Conservation (phyloP, 192 early-diverging fungal species). For the Geranomyces variabilis region DNA sequence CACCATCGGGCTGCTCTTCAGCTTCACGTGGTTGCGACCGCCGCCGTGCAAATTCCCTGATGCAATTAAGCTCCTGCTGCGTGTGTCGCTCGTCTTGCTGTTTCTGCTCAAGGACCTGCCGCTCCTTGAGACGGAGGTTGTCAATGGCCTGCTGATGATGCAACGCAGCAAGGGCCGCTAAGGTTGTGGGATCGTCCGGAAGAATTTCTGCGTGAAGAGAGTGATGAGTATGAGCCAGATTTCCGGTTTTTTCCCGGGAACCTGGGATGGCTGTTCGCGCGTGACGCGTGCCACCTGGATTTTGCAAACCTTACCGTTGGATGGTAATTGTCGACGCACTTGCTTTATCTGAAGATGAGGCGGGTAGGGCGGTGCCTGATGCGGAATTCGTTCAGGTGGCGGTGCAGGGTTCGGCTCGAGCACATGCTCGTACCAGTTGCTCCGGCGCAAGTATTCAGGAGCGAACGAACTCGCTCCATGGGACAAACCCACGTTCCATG, state of each 20-base stretch:
- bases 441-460: neutral
- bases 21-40: neutral
- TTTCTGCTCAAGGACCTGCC: neutral
- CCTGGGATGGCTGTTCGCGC: too few relatives aligned
- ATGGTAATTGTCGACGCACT: neutral
- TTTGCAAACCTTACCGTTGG: too few relatives aligned
- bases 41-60: neutral
- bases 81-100: neutral
- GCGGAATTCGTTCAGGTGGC: neutral
- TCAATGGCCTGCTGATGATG: neutral
- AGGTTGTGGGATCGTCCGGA: neutral
- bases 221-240: slow-evolving; percentile 3
- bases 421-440: neutral
- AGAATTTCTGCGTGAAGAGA: neutral
- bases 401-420: neutral
- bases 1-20: neutral
- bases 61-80: neutral
- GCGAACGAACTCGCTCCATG: neutral
- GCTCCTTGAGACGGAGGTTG: neutral
- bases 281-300: too few relatives aligned
- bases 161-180: neutral
- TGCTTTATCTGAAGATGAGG: neutral
- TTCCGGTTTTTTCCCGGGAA: too few relatives aligned
- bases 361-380: neutral
- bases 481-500: neutral